Evolutionary conservation across 345 rosid genomes (phyloP), one percentile per base, ranked within the genome.

Genomic region (Ceriops decandra): DNA sequence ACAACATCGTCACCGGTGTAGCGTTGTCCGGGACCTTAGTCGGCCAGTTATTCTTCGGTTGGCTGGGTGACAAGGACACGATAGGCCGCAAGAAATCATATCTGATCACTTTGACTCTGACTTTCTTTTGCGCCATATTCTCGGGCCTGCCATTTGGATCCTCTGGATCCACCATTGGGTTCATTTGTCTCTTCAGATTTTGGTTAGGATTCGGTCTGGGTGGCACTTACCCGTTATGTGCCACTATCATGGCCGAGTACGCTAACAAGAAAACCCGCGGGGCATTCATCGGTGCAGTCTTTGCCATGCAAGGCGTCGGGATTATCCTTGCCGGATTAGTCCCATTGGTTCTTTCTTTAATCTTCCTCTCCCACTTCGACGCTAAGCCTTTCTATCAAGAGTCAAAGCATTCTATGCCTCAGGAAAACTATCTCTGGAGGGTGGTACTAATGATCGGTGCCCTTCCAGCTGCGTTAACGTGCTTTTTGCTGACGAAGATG

Each of bases 201-300:
- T 87, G 92, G 92, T 72, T 87, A 0, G 90, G 92, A 30, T 85
- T 90, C 2, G 97, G 93, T 2, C 80, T 91, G 11, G 95, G 97
- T 0, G 95, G 97, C 16, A 95, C 89, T 58, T 91, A 91, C 56
- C 97, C 95, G 27, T 88, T 89, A 38, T 91, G 93, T 0, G 91
- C 95, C 42, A 83, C 90, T 0, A 89, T 89, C 58, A 91, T 91
- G 89, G 82, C 84, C 1, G 93, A 88, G 69, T 85, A 87, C 46
- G 87, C 86, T 0, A 87, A 85, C 61, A 81, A 80, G 68, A 87
- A 69, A 59, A 83, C 87, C 20, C 83, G 88, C 0, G 87, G 91
- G 2, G 76, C 82, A 5, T 87, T 87, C 51, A 83, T 85, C 7
- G 84, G 86, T 0, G 86, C 90, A 0, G 90, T 86, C 36, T 84